Conservation (phyloP, 2,329 filamentous ascomycete species). For the Dothiorella sarmentorum region DNA sequence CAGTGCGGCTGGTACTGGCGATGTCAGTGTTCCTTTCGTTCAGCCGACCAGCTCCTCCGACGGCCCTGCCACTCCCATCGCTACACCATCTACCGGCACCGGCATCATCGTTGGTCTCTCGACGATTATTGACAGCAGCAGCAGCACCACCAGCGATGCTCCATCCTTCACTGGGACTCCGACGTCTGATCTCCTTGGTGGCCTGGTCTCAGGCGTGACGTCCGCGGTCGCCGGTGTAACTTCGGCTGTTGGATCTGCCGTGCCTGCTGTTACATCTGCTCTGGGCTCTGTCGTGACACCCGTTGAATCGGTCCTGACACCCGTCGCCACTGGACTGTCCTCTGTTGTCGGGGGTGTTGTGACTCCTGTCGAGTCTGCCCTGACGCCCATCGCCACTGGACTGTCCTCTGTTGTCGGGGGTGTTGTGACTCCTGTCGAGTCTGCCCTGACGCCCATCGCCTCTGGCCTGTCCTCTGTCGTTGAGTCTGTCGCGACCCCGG, state of each 20-base stretch:
- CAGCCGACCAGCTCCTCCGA: slow-evolving; percentile 1
- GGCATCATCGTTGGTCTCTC: slow-evolving; percentile 34
- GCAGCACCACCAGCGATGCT: slow-evolving; percentile 14
- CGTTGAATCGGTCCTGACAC: background rate
- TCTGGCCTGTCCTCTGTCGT: background rate
- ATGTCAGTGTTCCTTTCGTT: slow-evolving; percentile 7
- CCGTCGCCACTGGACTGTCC: background rate
- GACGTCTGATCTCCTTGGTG: slow-evolving; percentile 1
- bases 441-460: background rate
- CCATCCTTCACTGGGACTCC: slow-evolving; percentile 7
- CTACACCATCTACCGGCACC: slow-evolving; percentile 18
- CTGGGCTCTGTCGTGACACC: background rate
- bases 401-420: background rate
- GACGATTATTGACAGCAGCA: slow-evolving; percentile 26
- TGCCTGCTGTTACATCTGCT: background rate
- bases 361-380: background rate
- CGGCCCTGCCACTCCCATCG: background rate
- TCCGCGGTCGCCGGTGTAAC: slow-evolving; percentile 6
- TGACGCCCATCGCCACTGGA: background rate
- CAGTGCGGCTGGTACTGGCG: slow-evolving; percentile 7
- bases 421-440: background rate
- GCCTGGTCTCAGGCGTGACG: slow-evolving; percentile 9
- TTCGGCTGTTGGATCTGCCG: slow-evolving; percentile 3
- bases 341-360: background rate
- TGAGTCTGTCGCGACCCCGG: background rate